Percentiles rank a stretch among this genome's conserved stretches.
Evolutionary conservation across 768 basidiomycete species (phyloP).

Genomic region (Hygrophoropsis aurantiaca): DNA sequence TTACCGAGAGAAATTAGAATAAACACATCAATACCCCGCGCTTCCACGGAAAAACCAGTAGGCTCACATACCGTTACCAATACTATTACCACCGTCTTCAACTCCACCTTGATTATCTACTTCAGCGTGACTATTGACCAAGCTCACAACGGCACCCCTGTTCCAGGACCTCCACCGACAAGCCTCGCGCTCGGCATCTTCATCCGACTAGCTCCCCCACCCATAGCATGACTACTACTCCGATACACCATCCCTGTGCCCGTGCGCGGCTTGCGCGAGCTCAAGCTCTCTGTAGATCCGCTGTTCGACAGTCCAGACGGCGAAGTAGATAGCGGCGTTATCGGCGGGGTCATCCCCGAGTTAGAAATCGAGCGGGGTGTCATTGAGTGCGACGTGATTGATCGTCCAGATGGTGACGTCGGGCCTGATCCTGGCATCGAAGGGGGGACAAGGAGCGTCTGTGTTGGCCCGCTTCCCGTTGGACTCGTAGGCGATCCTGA

Average conservation of each 20-base stretch:
- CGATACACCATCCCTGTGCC: slow-evolving; percentile 73
- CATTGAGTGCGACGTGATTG: neutral
- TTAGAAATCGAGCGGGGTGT: neutral
- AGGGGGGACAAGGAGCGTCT: slow-evolving; percentile 17
- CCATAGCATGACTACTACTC: slow-evolving; percentile 23
- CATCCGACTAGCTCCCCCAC: slow-evolving; percentile 36
- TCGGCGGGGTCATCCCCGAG: slow-evolving; percentile 1
- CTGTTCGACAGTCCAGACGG: slow-evolving; percentile 9
- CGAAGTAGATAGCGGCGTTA: slow-evolving; percentile 3
- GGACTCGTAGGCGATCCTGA: slow-evolving; percentile 14
- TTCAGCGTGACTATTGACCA: too few species aligned
- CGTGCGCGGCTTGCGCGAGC: slow-evolving; percentile 57
- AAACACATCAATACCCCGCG: too few species aligned
- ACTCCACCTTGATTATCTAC: too few species aligned
- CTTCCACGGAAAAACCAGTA: too few species aligned
- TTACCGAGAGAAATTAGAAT: too few species aligned
- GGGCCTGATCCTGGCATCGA: slow-evolving; percentile 4
- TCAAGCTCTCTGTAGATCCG: slow-evolving; percentile 15
- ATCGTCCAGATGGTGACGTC: slow-evolving; percentile 3
- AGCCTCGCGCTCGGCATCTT: slow-evolving; percentile 24
- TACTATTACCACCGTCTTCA: too few species aligned
- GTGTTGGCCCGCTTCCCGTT: slow-evolving; percentile 9
- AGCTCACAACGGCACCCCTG: too few species aligned
- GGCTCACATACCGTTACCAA: too few species aligned
- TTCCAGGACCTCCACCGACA: too few species aligned